Base-by-base conservation (phyloP, 106 monocot species). In the Narthecium ossifragum region DNA sequence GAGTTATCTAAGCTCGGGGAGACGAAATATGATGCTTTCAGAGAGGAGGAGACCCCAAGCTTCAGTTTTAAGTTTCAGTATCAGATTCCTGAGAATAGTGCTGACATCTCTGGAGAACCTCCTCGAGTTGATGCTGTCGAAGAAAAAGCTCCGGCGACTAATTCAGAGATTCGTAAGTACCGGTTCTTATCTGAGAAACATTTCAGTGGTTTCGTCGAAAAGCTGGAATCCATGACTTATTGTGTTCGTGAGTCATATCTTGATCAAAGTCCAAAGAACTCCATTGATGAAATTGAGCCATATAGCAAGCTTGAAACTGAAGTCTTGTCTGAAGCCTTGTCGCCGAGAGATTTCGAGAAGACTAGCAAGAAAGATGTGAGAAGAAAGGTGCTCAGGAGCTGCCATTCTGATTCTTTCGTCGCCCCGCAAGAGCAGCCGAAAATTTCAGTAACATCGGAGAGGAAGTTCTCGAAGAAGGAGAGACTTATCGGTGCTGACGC, bases 11-110 rank as follows among this genome's bases (percentile, higher is more conserved):
- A 45, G 45, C 2, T 18, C 9, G 17, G 56, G 37, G 34, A 49
- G 37, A 8, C 36, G 38, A 31, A 58, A 0, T 15, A 48, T 14
- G 26, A 21, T 27, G 46, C 9, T 36, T 59, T 47, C 0, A 15
- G 53, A 4, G 70, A 70, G 56, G 34, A 65, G 11, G 66, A 67
- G 20, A 25, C 49, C 15, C 30, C 85, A 8, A 55, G 15, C 60
- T 83, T 92, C 26, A 68, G 62, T 31, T 86, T 86, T 46, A 86
- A 72, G 59, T 91, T 91, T 55, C 53, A 75, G 41, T 41, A 68
- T 59, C 79, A 68, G 39, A 63, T 66, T 25, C 46, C 70, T 24
- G 66, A 73, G 20, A 9, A 34, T 53, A 28, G 9, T 1, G 13
- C 31, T 12, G 43, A 17, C 5, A 48, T 25, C 31, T 27, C 25